Conservation (phyloP, 495 filamentous ascomycete genomes). For the Gamarada debralockiae region DNA sequence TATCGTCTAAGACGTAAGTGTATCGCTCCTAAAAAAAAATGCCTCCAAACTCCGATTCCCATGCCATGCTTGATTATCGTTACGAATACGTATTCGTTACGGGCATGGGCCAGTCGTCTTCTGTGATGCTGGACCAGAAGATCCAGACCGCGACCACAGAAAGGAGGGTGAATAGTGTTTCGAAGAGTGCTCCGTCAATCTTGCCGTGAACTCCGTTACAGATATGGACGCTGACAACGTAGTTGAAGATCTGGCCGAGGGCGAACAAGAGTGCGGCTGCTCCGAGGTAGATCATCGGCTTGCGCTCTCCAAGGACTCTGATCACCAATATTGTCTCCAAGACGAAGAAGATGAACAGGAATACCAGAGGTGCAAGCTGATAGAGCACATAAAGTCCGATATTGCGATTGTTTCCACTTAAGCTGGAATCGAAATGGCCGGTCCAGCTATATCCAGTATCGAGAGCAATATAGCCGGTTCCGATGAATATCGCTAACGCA, state of each 20-base stretch:
- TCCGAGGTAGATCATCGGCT: conserved; percentile 82
- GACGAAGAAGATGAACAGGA: conserved; percentile 76
- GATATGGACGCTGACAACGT: conserved; percentile 85
- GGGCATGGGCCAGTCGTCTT: conserved; percentile 94
- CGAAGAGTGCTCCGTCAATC: conserved; percentile 90
- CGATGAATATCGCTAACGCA: conserved; percentile 69
- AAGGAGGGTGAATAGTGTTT: conserved; percentile 86
- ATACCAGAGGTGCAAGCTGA: conserved; percentile 85
- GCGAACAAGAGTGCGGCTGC: conserved; percentile 77
- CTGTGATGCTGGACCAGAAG: conserved; percentile 99
- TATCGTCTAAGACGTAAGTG: conserved; percentile 18
- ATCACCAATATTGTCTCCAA: conserved; percentile 82
- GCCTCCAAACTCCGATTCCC: conserved; percentile 22
- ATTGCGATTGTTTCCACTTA: conserved; percentile 56
- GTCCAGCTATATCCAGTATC: conserved; percentile 92
- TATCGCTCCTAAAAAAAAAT: conserved; percentile 11
- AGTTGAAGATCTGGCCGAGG: conserved; percentile 92
- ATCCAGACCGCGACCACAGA: conserved; percentile 81
- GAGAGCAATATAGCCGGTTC: conserved; percentile 91
- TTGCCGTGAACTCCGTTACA: conserved; percentile 76
- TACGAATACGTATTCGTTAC: conserved; percentile 27
- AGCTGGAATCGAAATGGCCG: conserved; percentile 60
- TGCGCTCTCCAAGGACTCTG: conserved; percentile 74
- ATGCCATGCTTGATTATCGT: conserved; percentile 11
- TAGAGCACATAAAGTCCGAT: conserved; percentile 93